Evolutionary conservation across 208 protist genomes (phyloP), one percentile per base, ranked within the genome.

Genomic region (Leishmania lainsoni): DNA sequence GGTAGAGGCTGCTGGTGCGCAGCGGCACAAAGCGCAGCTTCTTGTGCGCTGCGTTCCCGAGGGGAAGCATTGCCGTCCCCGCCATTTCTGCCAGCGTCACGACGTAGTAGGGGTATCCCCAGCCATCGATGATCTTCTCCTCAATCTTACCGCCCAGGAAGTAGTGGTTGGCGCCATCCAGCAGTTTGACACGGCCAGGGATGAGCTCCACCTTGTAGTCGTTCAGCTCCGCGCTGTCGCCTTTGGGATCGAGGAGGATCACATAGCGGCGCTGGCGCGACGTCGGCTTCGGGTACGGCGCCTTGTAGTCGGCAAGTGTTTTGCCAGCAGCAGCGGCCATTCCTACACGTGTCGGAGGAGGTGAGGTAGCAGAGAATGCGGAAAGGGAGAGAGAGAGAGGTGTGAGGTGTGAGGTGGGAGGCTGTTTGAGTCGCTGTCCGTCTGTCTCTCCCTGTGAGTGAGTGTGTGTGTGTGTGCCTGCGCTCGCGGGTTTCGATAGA

Each of bases 191-290:
- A 35, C 85, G 86, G 45, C 92, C 92, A 16, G 92, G 89, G 54
- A 94, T 92, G 35, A 94, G 83, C 85, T 94, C 77, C 75, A 96
- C 72, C 80, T 91, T 88, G 81, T 88, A 94, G 81, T 91, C 75
- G 22, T 83, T 72, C 59, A 78, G 59, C 54, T 93, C 87, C n/a
- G 79, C 80, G 5, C 83, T 78, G 70, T 90, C 79, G 29, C 75
- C 84, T 77, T 92, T 90, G 32, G 80, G 75, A 22, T 94, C 88
- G 69, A 94, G 90, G 79, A 91, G 91, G 74, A 96, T 92, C 51
- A 93, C 89, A 78, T 83, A 94, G 79, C 90, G 89, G 78, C 87
- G 87, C 83, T 96, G 91, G 29, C 91, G 85, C 20, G 86, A 63
- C 2, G 81, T 80, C 26, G 92, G 87, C 78, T 87, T 81, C 3